Evolutionary conservation across 2,329 filamentous ascomycete species (phyloP), one percentile per base, ranked within the genome.

Genomic region (Verticillium alfalfae): DNA sequence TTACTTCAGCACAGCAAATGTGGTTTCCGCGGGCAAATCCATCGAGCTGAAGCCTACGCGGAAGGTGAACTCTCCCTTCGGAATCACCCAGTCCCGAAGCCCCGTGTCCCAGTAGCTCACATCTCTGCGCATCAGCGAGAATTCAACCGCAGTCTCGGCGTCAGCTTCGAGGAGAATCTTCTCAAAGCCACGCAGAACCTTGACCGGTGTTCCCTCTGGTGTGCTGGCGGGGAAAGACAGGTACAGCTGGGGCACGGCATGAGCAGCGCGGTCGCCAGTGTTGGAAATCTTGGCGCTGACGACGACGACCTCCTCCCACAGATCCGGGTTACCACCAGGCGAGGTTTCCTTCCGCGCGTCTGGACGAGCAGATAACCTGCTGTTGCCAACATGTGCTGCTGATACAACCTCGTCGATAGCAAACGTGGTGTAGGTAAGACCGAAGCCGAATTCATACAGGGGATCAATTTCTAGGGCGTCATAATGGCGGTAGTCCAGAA

Each of bases 91-190:
- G 63, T 82, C 81, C 70, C 80, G 78, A 56, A 72, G 70, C 3
- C 72, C 69, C 1, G 76, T 78, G 67, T 97, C 91, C 93, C 94
- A 97, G 78, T 92, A 95, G 72, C 89, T 92, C 61, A 97, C 67
- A 70, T 97, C 94, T 62, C 92, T 86, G 49, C 93, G 84, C 7
- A 87, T 93, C 61, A 97, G 75, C 16, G 87, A 82, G 0, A 85
- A 87, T 1, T 74, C 80, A 78, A 95, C 96, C 1, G 81, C 84
- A 3, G 78, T 81, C 58, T 82, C 86, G 74, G 85, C 73, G n/a
- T 91, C 91, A 0, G 91, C 83, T 5, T 84, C 79, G 65, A 97
- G 87, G 57, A 80, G 82, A 62, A 97, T 75, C 56, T 91, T 86
- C 62, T 96, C 91, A 70, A 97, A 97, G 55, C 88, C 88, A 64